Percentiles rank a stretch among this genome's conserved stretches.
Evolutionary conservation across 805 yeast species (phyloP).

Genomic region (Wickerhamiella musiphila): DNA sequence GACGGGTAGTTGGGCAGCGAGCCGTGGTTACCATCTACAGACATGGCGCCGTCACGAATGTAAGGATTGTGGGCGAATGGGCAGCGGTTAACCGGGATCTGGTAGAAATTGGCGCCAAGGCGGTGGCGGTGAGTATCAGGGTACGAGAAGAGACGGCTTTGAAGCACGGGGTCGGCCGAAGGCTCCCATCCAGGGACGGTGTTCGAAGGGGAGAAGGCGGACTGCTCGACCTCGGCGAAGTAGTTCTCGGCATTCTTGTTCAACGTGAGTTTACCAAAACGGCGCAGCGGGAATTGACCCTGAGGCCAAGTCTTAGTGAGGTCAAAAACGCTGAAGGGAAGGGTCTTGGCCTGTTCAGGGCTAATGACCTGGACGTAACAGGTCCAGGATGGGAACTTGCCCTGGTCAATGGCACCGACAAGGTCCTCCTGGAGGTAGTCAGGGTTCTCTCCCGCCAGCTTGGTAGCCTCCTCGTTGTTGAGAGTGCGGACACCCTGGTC

Average conservation of each 20-base stretch:
- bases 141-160: conserved; percentile 59
- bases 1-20: conserved; percentile 35
- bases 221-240: conserved; percentile 34
- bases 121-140: conserved; percentile 66
- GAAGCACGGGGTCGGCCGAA: conserved; percentile 61
- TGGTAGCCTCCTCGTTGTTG: conserved; percentile 30
- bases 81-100: conserved; percentile 47
- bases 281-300: conserved; percentile 34
- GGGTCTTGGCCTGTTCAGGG: conserved; percentile 36
- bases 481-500: conserved; percentile 35
- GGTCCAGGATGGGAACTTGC: conserved; percentile 35
- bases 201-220: conserved; percentile 58
- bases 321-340: conserved; percentile 32
- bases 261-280: conserved; percentile 36
- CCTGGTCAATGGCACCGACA: conserved; percentile 30
- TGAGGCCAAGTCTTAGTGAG: conserved; percentile 46
- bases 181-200: conserved; percentile 62
- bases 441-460: conserved; percentile 32
- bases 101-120: conserved; percentile 50
- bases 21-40: conserved; percentile 31
- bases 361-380: conserved; percentile 43
- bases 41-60: conserved; percentile 48
- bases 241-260: conserved; percentile 41
- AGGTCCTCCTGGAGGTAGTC: conserved; percentile 32
- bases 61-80: conserved; percentile 31